Conservation (phyloP, 768 basidiomycete genomes). For the Podaxis rugospora region DNA sequence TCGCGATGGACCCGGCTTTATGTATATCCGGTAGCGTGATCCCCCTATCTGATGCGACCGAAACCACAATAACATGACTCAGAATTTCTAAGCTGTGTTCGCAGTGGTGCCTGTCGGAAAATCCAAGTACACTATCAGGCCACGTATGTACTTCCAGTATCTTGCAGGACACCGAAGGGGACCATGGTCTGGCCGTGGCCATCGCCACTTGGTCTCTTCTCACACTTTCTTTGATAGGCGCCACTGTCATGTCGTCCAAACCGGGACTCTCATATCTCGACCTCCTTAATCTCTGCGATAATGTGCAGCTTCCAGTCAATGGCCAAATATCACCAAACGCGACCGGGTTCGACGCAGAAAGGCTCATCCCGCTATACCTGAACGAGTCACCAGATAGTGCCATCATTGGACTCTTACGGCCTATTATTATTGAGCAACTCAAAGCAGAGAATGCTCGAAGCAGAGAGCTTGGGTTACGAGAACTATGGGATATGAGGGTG, state of each 20-base stretch:
- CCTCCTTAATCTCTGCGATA: conserved; percentile 68
- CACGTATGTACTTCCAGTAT: not conserved
- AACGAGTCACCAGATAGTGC: conserved; percentile 35
- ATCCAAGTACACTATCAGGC: not conserved
- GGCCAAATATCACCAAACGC: conserved; percentile 16
- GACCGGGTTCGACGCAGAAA: conserved; percentile 17
- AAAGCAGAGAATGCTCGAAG: conserved; percentile 42
- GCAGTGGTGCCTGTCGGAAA: not conserved
- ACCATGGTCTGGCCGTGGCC: not conserved
- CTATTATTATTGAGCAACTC: conserved; percentile 51
- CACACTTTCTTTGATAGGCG: not conserved
- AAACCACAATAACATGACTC: no score
- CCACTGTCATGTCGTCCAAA: conserved; percentile 1
- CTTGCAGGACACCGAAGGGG: not conserved
- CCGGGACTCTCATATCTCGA: conserved; percentile 48
- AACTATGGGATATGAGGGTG: conserved; percentile 37
- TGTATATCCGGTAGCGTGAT: no score
- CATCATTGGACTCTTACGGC: conserved; percentile 58
- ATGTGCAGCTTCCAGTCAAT: conserved; percentile 41
- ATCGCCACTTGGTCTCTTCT: not conserved
- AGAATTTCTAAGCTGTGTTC: no score
- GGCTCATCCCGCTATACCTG: conserved; percentile 13
- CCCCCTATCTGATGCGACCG: no score
- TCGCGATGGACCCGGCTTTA: no score
- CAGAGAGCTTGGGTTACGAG: conserved; percentile 20